These are phyloP conservation scores for Aureobasidium namibiae DNA, from an alignment of 2,329 filamentous ascomycete genomes.

Conservation along the genomic window DNA sequence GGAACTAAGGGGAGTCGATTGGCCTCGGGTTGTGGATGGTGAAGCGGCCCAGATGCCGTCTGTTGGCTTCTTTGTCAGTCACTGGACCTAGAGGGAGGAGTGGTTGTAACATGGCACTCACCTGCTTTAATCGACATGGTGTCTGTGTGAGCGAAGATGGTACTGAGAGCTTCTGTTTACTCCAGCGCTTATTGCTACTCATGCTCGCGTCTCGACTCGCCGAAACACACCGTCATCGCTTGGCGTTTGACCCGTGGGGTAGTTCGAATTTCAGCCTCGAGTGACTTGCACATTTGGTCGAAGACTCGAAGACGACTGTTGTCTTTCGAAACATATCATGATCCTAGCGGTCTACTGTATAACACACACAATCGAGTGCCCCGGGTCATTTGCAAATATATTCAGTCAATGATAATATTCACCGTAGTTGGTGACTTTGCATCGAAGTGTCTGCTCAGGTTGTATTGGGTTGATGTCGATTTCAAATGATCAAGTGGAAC, in stretches of 20 bases:
- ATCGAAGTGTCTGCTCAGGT: too few species aligned
- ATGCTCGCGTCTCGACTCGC: neutral
- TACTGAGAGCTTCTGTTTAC: neutral
- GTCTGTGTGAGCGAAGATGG: neutral
- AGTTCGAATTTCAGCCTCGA: neutral
- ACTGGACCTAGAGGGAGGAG: neutral
- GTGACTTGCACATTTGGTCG: neutral
- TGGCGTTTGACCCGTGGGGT: neutral
- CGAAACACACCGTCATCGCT: constrained; percentile 6
- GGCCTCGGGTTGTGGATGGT: constrained; percentile 74
- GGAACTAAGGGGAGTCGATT: constrained; percentile 79
- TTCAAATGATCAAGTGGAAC: too few species aligned
- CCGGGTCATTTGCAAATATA: neutral
- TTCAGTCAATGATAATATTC: too few species aligned
- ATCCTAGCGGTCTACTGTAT: neutral
- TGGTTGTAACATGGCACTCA: neutral
- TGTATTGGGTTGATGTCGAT: too few species aligned
- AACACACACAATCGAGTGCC: neutral
- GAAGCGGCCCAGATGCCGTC: constrained; percentile 75
- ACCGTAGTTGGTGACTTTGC: too few species aligned
- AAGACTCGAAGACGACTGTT: neutral
- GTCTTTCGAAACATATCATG: neutral
- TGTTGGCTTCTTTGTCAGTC: constrained; percentile 23
- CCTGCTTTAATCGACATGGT: constrained; percentile 21
- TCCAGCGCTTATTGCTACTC: neutral